Evolutionary conservation across 805 yeast species (phyloP), one percentile per base, ranked within the genome.

Genomic region (Candida germanica): DNA sequence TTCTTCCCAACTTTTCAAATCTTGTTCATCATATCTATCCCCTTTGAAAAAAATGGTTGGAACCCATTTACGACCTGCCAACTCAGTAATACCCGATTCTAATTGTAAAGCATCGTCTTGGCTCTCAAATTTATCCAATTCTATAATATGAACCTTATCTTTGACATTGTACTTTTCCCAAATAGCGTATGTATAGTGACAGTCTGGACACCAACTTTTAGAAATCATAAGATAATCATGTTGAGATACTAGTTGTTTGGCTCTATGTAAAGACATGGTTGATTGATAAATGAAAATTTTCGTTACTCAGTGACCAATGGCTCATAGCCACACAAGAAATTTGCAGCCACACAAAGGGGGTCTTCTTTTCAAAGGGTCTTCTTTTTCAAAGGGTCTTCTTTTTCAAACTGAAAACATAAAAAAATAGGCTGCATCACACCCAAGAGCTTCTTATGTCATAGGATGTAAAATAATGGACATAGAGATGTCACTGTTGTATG

Each of bases 181-280:
- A 15, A 81, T 57, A 18, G 61, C 59, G 40, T 73, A 68, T 3
- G 83, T 75, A 53, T 80, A 83, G 33, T 73, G 77, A 48, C 89
- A 83, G 49, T 83, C 89, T 3, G 87, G 85, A 56, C 93, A 83
- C 88, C 88, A 83, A 13, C 81, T 69, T 47, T 83, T 83, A 26
- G 84, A 75, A 9, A 83, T 53, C 71, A 80, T 73, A 40, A 83
- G 65, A 46, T 58, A 76, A 32, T 64, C 64, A 57, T 80, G 60
- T 3, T 61, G 47, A 7, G 52, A 35, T 37, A 82, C 66, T 36
- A 78, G 58, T 18, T 69, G 58, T 35, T 66, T 58, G 2, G 82
- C 87, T 36, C 24, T 26, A 12, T 16, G 26, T 14, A 29, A 35
- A 16, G 31, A 29, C 31, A 14, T 29, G n/a, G 16, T 16, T 16